These are phyloP conservation scores for Fusarium sp. DNA, from an alignment of 2,329 filamentous ascomycete genomes.

Conservation along the genomic window DNA sequence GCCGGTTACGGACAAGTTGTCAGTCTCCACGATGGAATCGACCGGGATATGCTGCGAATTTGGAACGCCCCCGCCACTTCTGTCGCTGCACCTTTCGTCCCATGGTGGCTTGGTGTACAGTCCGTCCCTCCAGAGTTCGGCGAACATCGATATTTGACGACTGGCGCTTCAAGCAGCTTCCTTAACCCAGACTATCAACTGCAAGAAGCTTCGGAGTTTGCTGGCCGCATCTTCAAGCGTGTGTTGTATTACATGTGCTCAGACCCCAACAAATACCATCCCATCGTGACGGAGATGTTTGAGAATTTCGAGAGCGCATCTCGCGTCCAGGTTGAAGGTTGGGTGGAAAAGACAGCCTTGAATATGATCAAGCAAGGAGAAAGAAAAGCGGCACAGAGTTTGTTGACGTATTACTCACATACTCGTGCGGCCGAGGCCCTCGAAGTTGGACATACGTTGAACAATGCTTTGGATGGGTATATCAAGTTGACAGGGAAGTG, in stretches of 20 bases:
- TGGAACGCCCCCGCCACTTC: constrained; percentile 36
- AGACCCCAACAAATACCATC: constrained; percentile 30
- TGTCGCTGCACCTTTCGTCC: constrained; percentile 33
- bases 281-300: constrained; percentile 22
- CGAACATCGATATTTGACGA: constrained; percentile 36
- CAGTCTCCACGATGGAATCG: constrained; percentile 21
- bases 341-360: constrained; percentile 36
- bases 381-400: constrained; percentile 17
- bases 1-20: constrained; percentile 38
- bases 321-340: constrained; percentile 16
- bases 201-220: constrained; percentile 36
- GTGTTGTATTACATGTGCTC: constrained; percentile 40
- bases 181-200: constrained; percentile 40
- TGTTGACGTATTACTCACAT: constrained; percentile 39
- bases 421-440: constrained; percentile 29
- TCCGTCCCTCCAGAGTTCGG: constrained; percentile 35
- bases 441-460: constrained; percentile 28
- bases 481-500: constrained; percentile 37
- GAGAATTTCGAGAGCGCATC: constrained; percentile 28
- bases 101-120: constrained; percentile 37
- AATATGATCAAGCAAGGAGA: constrained; percentile 30
- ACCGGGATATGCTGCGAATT: constrained; percentile 31
- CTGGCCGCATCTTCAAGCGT: constrained; percentile 34
- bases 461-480: constrained; percentile 35
- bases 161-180: constrained; percentile 36